Conservation (phyloP, 129 eudicot genomes). For the Saposhnikovia divaricata region DNA sequence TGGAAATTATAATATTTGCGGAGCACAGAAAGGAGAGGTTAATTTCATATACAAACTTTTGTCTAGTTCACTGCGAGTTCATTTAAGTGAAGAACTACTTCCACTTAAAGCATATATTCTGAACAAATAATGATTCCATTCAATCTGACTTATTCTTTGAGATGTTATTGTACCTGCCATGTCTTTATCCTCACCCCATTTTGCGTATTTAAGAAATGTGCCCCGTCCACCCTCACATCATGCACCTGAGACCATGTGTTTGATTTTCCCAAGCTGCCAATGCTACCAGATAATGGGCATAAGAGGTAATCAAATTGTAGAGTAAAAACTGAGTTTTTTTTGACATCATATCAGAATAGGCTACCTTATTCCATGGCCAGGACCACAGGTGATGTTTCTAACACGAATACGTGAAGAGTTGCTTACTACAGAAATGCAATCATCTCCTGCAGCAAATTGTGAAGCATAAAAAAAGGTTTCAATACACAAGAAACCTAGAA, state of each 20-base stretch:
- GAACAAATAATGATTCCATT: background rate
- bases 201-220: conserved; percentile 52
- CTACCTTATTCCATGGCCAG: conserved; percentile 93
- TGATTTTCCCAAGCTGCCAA: conserved; percentile 76
- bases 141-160: background rate
- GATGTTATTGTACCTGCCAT: conserved; percentile 59
- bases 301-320: background rate
- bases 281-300: conserved; percentile 24
- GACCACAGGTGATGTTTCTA: conserved; percentile 55
- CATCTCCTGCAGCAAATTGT: conserved; percentile 51
- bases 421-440: conserved; percentile 77
- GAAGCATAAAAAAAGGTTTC: conserved; percentile 8
- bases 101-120: background rate
- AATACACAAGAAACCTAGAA: conserved; percentile 4
- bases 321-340: conserved; percentile 1
- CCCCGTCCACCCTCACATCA: conserved; percentile 57
- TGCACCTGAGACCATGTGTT: conserved; percentile 42
- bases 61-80: background rate
- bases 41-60: background rate
- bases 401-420: conserved; percentile 56
- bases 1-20: conserved; percentile 10
- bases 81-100: background rate
- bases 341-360: background rate
- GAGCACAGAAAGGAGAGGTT: background rate
- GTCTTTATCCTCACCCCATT: conserved; percentile 87